Conservation (phyloP, 2,329 filamentous ascomycete genomes). For the Hymenotorrendiella dingleyae region DNA sequence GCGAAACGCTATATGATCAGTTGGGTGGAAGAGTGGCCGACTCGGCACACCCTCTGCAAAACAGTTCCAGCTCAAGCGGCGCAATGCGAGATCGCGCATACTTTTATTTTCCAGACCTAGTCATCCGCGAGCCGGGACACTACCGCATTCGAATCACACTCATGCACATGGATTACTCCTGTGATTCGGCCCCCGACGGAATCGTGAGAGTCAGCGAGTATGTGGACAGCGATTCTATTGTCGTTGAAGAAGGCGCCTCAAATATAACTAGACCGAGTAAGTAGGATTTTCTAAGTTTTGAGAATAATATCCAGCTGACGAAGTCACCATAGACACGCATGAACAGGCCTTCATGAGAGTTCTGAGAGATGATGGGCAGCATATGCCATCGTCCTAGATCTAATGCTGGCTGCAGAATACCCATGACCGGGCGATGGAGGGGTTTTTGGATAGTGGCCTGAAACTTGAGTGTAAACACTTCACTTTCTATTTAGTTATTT, state of each 20-base stretch:
- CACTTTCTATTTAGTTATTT: too few species aligned
- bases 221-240: slow-evolving; percentile 23
- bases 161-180: slow-evolving; percentile 27
- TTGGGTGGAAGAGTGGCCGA: slow-evolving; percentile 24
- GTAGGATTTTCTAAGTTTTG: slow-evolving; percentile 4
- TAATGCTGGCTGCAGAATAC: too few species aligned
- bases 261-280: slow-evolving; percentile 22
- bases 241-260: slow-evolving; percentile 18
- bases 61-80: slow-evolving; percentile 8
- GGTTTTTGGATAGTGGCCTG: too few species aligned
- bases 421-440: too few species aligned
- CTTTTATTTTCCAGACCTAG: slow-evolving; percentile 28
- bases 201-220: slow-evolving; percentile 21
- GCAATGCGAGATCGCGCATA: slow-evolving; percentile 22
- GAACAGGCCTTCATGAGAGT: slow-evolving; percentile 25
- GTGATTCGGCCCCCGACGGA: slow-evolving; percentile 16
- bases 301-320: slow-evolving; percentile 11
- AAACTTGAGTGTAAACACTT: too few species aligned
- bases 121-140: slow-evolving; percentile 24
- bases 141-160: slow-evolving; percentile 26
- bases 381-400: slow-evolving; percentile 15
- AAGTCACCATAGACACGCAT: slow-evolving; percentile 13
- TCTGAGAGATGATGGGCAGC: slow-evolving; percentile 25
- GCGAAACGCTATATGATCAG: slow-evolving; percentile 22
- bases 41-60: slow-evolving; percentile 25